phyloP scores from a whole-genome alignment of 805 yeast genomes.

The Wickerhamomyces alni region DNA sequence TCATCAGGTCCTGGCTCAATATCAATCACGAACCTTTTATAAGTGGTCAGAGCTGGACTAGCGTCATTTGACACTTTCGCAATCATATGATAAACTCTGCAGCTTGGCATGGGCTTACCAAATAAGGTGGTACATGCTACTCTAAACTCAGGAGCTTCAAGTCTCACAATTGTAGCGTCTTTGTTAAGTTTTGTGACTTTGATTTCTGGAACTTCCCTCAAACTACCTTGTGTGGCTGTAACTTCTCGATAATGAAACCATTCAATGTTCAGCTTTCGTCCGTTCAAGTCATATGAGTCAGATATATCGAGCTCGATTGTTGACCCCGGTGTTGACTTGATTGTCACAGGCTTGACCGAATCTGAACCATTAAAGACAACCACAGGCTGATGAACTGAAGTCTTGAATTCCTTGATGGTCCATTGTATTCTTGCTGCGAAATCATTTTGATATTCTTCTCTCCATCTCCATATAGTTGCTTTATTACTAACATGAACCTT shows the following conservation, averaged over 20 bases:
- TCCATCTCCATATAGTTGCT: slow-evolving; percentile 30
- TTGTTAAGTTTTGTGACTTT: slow-evolving; percentile 6
- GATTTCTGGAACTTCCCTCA: slow-evolving; percentile 16
- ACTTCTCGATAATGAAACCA: slow-evolving; percentile 25
- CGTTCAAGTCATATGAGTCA: slow-evolving; percentile 21
- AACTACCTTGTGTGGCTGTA: slow-evolving; percentile 18
- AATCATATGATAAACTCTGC: slow-evolving; percentile 20
- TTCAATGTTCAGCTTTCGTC: slow-evolving; percentile 10
- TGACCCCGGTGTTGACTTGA: slow-evolving; percentile 11
- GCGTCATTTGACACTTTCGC: slow-evolving; percentile 12
- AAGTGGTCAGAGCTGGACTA: not conserved
- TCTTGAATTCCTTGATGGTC: slow-evolving; percentile 24
- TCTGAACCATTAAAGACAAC: slow-evolving; percentile 20
- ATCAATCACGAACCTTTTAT: not conserved
- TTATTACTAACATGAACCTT: slow-evolving; percentile 15
- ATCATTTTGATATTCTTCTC: slow-evolving; percentile 25
- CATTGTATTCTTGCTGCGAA: slow-evolving; percentile 28
- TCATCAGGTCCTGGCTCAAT: too few species aligned
- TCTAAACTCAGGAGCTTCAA: slow-evolving; percentile 10
- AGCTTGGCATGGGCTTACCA: slow-evolving; percentile 5
- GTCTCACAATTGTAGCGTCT: slow-evolving; percentile 11
- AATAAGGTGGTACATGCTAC: slow-evolving; percentile 8
- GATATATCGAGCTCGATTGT: slow-evolving; percentile 20
- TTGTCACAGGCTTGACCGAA: slow-evolving; percentile 14
- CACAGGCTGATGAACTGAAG: slow-evolving; percentile 23